phyloP scores from a whole-genome alignment of 768 basidiomycete species.

The Auricularia sp. region DNA sequence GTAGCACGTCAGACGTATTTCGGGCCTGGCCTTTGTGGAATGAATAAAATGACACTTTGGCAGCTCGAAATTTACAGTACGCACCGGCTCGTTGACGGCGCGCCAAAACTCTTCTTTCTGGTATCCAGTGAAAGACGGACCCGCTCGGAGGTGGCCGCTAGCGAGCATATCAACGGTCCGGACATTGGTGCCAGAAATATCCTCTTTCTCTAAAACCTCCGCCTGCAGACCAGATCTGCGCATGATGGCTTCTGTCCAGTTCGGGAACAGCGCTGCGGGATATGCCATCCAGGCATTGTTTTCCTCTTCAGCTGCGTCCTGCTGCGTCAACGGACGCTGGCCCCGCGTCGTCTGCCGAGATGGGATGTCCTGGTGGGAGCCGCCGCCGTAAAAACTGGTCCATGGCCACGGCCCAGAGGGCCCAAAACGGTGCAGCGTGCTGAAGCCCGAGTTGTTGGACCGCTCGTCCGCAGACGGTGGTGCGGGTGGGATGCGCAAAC shows the following conservation, averaged over 20 bases:
- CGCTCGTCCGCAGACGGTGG: background rate
- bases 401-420: conserved; percentile 35
- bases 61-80: background rate
- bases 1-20: conserved; percentile 35
- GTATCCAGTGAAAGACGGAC: conserved; percentile 1
- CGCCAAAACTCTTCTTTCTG: conserved; percentile 26
- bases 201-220: conserved; percentile 14
- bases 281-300: conserved; percentile 26
- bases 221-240: conserved; percentile 22
- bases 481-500: background rate
- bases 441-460: background rate
- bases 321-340: background rate
- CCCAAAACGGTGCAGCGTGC: conserved; percentile 7
- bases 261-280: conserved; percentile 43
- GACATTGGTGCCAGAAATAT: background rate
- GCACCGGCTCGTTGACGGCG: conserved; percentile 25
- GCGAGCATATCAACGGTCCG: background rate
- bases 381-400: conserved; percentile 27
- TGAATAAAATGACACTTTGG: conserved; percentile 8
- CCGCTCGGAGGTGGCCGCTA: background rate
- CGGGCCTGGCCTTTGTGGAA: conserved; percentile 16
- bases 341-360: background rate
- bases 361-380: conserved; percentile 1
- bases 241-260: conserved; percentile 42
- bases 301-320: background rate